Evolutionary conservation across 352 stramenopile genomes (phyloP).

Genomic region (Globisporangium ultimum): DNA sequence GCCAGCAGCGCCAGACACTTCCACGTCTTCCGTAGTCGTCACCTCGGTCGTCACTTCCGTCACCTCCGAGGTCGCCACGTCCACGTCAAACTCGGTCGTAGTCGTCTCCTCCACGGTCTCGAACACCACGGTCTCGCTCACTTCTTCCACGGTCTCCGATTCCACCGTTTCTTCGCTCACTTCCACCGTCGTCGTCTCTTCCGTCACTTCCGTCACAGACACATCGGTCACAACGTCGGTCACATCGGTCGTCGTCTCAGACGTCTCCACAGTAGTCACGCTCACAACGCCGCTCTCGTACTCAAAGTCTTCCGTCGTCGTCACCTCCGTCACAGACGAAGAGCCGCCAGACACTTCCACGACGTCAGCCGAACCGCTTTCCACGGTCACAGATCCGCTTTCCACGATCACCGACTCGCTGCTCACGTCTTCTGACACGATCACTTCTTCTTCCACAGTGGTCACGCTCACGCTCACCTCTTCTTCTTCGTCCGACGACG

Average conservation of each 20-base stretch:
- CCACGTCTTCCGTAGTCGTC: too few relatives aligned
- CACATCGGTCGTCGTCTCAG: neutral
- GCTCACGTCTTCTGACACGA: constrained; percentile 10
- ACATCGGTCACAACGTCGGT: constrained; percentile 5
- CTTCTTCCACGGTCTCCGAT: constrained; percentile 1
- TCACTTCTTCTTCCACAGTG: constrained; percentile 4
- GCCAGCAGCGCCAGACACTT: neutral
- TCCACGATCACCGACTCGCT: too few relatives aligned
- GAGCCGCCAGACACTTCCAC: too few relatives aligned
- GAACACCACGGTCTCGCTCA: neutral
- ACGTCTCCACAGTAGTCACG: constrained; percentile 1
- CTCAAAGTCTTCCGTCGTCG: too few relatives aligned
- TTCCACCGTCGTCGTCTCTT: constrained; percentile 2
- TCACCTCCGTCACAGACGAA: too few relatives aligned
- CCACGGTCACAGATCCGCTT: too few relatives aligned
- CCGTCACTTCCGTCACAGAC: constrained; percentile 10
- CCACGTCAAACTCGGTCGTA: neutral
- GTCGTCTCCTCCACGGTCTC: neutral
- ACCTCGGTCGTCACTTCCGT: too few relatives aligned
- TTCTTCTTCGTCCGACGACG: neutral
- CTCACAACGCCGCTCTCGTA: neutral
- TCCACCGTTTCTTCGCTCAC: neutral
- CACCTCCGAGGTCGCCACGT: too few relatives aligned
- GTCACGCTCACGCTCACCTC: neutral
- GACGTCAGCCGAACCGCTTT: too few relatives aligned